Base-by-base conservation (phyloP, 257 asterid species). In the Jacaranda copaia region DNA sequence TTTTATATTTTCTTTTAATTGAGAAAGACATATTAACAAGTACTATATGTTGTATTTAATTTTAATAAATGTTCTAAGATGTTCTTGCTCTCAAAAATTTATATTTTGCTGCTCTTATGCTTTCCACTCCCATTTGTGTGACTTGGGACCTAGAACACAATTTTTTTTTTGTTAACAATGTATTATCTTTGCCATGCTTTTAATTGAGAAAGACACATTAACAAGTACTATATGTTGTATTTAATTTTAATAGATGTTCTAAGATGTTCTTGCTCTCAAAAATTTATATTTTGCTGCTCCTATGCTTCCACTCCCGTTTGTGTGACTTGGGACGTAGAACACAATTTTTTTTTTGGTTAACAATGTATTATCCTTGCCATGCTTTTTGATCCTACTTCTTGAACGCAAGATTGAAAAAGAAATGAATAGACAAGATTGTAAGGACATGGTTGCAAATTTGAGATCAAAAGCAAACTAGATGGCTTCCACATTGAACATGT, bases 401-500 rank as follows among this genome's bases (percentile, higher is more conserved):
- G 15, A 43, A 40, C 82, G 78, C 88, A 94, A 97, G 85, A 70
- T 89, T 5, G 92, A 87, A 70, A 94, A 87, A 79, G 98, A 94
- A 89, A 85, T 84, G 82, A 92, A 89, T 73, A 92, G 96, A n/a
- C n/a, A n/a, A n/a, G n/a, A n/a, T 43, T 96, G 98, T 16, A 85
- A 70, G 78, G 98, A 92, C 82, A 76, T 88, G 94, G 80, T 87
- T 78, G 52, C 83, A 52, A 89, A 83, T 79, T 77, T 94, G 85
- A 87, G 91, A 67, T 80, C 92, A 43, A 93, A 92, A 88, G 93
- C 82, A 70, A 85, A 49, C 76, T 93, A 92, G 80, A 93, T 93
- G 96, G 96, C 95, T 38, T 85, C 92, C 48, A 58, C 88, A 16
- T 82, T 93, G 86, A 94, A 90, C 86, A 89, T 88, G 92, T 89